These are phyloP conservation scores for Epithele typhae DNA, from an alignment of 768 basidiomycete genomes.

Conservation along the genomic window DNA sequence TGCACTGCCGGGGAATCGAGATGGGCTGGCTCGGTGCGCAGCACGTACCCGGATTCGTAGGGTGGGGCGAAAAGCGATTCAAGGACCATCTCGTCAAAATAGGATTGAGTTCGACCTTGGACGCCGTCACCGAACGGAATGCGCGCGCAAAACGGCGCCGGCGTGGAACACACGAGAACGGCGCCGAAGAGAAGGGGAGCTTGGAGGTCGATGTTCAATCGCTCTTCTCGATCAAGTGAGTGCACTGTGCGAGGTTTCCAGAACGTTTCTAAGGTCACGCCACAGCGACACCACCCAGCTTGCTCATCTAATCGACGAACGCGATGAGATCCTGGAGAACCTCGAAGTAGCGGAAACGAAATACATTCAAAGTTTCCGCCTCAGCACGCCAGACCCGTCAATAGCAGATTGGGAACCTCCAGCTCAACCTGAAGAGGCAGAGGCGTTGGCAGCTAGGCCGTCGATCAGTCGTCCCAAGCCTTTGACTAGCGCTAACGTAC, in stretches of 20 bases:
- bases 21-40: conserved; percentile 70
- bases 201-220: conserved; percentile 65
- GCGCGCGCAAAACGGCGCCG: conserved; percentile 17
- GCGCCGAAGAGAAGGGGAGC: conserved; percentile 43
- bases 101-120: conserved; percentile 60
- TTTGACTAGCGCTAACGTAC: conserved; percentile 31
- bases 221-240: conserved; percentile 72
- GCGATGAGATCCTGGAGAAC: conserved; percentile 73
- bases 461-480: conserved; percentile 70
- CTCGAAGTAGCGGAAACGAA: conserved; percentile 76
- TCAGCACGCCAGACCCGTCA: conserved; percentile 71
- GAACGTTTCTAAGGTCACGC: too few species aligned
- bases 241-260: neutral
- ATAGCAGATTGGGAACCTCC: conserved; percentile 41
- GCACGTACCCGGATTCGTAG: conserved; percentile 60
- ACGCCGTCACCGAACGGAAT: conserved; percentile 25
- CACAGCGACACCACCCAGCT: conserved; percentile 64
- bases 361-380: conserved; percentile 72
- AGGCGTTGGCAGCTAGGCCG: conserved; percentile 37
- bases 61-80: conserved; percentile 69
- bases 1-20: conserved; percentile 65
- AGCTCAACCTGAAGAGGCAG: conserved; percentile 30
- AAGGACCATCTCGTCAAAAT: conserved; percentile 65
- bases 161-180: conserved; percentile 22
- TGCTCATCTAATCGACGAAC: conserved; percentile 66